A percentile compares a stretch with the other conserved stretches of the same genome.
These are phyloP conservation scores for Musa balbisiana DNA, from an alignment of 202 grass and related monocot species.

Conservation along the genomic window DNA sequence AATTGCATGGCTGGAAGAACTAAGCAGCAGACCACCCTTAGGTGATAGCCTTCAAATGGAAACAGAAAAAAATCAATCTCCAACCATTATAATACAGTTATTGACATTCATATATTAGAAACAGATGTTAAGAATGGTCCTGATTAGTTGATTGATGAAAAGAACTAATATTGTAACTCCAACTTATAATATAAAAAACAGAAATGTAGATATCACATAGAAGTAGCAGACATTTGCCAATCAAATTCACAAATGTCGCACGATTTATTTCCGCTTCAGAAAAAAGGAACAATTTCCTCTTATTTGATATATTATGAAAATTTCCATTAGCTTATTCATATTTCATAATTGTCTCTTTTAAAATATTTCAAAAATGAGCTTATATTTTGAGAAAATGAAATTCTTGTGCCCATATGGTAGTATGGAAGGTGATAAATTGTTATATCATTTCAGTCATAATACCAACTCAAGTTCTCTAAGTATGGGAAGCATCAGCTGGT, in stretches of 20 bases:
- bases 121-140: slow-evolving; percentile 11
- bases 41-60: slow-evolving; percentile 61
- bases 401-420: neutral
- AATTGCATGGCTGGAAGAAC: slow-evolving; percentile 77
- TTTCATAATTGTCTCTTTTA: too few species aligned
- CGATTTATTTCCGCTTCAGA: neutral
- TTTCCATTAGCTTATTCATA: neutral
- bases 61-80: slow-evolving; percentile 18
- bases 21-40: slow-evolving; percentile 78
- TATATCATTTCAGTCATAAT: neutral
- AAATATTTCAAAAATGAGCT: too few species aligned
- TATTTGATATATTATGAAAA: neutral
- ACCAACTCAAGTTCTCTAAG: neutral
- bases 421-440: neutral
- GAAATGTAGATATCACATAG: neutral
- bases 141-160: neutral
- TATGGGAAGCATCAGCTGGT: neutral
- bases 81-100: slow-evolving; percentile 5
- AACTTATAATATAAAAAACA: neutral
- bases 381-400: too few species aligned
- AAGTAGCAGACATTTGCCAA: neutral
- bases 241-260: neutral
- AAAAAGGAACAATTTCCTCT: neutral
- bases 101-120: slow-evolving; percentile 11
- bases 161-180: neutral